Conservation (phyloP, 768 basidiomycete genomes). For the Saitozyma sp. region DNA sequence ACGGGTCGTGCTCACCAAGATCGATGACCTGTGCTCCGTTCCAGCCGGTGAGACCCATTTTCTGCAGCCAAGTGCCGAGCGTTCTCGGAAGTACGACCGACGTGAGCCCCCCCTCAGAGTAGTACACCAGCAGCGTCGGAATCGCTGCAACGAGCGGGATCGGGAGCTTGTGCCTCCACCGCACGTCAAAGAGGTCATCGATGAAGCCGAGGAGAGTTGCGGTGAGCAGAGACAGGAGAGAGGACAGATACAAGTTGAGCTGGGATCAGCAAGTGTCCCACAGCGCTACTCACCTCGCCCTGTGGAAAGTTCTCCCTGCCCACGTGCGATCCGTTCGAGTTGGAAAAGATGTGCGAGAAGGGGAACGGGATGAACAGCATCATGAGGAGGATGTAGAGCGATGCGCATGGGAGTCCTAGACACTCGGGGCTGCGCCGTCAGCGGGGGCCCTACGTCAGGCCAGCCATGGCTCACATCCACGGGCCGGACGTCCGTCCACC, state of each 20-base stretch:
- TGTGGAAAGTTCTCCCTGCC: conserved; percentile 53
- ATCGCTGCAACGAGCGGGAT: conserved; percentile 95
- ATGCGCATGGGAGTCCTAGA: conserved; percentile 84
- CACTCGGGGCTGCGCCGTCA: conserved; percentile 75
- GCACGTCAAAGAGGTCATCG: conserved; percentile 96
- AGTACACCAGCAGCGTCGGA: conserved; percentile 93
- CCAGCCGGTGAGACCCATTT: conserved; percentile 24
- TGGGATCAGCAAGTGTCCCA: conserved; percentile 47
- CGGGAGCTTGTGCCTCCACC: conserved; percentile 96
- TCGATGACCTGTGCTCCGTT: conserved; percentile 73
- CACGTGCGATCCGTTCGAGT: conserved; percentile 11
- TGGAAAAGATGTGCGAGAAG: conserved; percentile 64
- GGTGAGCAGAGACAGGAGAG: conserved; percentile 83
- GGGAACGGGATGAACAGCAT: conserved; percentile 95
- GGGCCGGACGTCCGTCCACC: conserved; percentile 26
- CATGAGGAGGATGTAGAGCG: conserved; percentile 79
- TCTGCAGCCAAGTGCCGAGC: conserved; percentile 57
- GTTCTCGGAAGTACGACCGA: conserved; percentile 90
- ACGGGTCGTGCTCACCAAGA: conserved; percentile 63
- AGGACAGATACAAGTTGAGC: conserved; percentile 90
- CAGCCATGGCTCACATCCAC: conserved; percentile 33
- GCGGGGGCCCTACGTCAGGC: not conserved
- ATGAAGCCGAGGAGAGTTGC: conserved; percentile 93
- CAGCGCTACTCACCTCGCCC: conserved; percentile 45
- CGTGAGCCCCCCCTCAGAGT: conserved; percentile 89